Base-by-base conservation (phyloP, 2,329 filamentous ascomycete species). In the Shiraia bambusicola region DNA sequence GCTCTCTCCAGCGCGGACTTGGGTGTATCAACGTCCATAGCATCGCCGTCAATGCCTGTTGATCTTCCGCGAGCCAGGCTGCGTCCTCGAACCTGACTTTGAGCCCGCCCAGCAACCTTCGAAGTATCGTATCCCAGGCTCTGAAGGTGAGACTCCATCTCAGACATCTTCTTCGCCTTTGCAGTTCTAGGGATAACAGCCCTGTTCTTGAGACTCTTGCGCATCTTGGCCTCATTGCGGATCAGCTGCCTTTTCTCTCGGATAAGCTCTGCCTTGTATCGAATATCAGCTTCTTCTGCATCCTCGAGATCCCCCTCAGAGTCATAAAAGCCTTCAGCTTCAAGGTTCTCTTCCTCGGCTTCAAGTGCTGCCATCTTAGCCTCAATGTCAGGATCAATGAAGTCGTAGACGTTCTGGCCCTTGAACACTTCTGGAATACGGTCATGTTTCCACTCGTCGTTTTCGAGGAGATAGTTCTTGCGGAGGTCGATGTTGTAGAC, bases 381-480 rank as follows among this genome's bases (percentile, higher is more conserved):
- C 63, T 95, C 93, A 65, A 98, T 98, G 41, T 98, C 94, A 1
- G 92, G 91, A 63, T 97, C 93, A 63, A 98, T 83, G 70, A 88
- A 98, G 72, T 98, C 93, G 74, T 92, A 93, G 43, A 98, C 88
- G 69, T 98, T 98, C 79, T 92, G 91, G 70, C 93, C 93, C 65
- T 97, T 84, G 70, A 91, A 87, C 34, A 96, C 79, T 72, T 98
- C 93, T 24, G 93, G 93, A 40, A 97, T 87, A 72, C 87, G 89
- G 75, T 98, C 94, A 67, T 95, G 82, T 70, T 95, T 95, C 93
- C 93, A 97, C 44, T 93, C 89, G 29, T 86, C 82, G 66, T 96
- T 82, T 51, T 87, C 88, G 50, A 97, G 83, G 12, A 90, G 72
- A 70, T 95, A 98, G 64, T 93, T 87, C 65, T 88, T 73, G 69